These are phyloP conservation scores for Orbilia quercus DNA, from an alignment of 2,329 filamentous ascomycete genomes.

Conservation along the genomic window DNA sequence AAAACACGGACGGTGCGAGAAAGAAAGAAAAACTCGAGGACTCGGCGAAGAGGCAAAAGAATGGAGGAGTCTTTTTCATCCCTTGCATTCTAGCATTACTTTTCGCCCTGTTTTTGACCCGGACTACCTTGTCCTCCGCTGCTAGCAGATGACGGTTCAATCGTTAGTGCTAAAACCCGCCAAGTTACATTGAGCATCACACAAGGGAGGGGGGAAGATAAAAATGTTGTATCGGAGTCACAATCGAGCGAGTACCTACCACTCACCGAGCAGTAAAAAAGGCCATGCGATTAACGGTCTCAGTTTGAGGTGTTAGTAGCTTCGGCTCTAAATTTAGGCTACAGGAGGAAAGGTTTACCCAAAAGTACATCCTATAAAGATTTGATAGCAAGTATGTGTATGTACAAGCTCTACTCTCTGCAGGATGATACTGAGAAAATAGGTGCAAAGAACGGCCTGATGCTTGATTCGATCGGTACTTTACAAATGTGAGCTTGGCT, in stretches of 20 bases:
- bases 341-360: slow-evolving; percentile 4
- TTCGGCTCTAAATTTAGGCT: slow-evolving; percentile 14
- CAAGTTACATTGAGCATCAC: slow-evolving; percentile 15
- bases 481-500: slow-evolving; percentile 11
- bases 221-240: slow-evolving; percentile 16
- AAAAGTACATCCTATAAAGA: neutral
- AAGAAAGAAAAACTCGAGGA: slow-evolving; percentile 14
- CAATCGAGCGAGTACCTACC: neutral
- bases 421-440: neutral
- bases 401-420: neutral
- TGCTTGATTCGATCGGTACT: slow-evolving; percentile 15
- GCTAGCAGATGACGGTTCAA: neutral
- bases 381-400: neutral
- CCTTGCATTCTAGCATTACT: slow-evolving; percentile 46
- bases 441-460: slow-evolving; percentile 6
- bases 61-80: slow-evolving; percentile 11
- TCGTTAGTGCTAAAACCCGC: slow-evolving; percentile 17
- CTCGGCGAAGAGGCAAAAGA: slow-evolving; percentile 15
- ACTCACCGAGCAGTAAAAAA: slow-evolving; percentile 10
- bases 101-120: neutral
- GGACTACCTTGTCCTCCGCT: too few relatives aligned
- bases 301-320: slow-evolving; percentile 9
- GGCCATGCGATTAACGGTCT: slow-evolving; percentile 14
- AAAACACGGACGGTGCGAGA: neutral
- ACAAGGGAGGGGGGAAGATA: slow-evolving; percentile 18